Percentiles rank a stretch among this genome's conserved stretches.
Conservation (phyloP, 2,329 filamentous ascomycete genomes). For the Malbranchea zuffiana region DNA sequence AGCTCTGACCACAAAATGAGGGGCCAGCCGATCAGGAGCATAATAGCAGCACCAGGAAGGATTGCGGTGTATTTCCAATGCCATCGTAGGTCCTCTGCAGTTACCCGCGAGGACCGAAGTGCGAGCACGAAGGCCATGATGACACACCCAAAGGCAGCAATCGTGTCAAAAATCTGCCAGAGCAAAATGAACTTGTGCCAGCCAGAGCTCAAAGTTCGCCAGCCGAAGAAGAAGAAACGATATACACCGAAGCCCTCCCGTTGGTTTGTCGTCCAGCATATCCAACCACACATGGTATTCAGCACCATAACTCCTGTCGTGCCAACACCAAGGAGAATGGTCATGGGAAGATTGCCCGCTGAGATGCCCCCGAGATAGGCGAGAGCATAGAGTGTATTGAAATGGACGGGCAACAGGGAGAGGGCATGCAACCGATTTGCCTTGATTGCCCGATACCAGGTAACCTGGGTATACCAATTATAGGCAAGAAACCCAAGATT, state of each 20-base stretch:
- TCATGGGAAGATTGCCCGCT: slow-evolving; percentile 2
- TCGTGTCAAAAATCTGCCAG: slow-evolving; percentile 7
- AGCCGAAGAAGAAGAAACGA: slow-evolving; percentile 10
- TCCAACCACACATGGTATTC: slow-evolving; percentile 5
- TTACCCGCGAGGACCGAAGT: background rate
- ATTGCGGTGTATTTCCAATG: slow-evolving; percentile 3
- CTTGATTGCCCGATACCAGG: slow-evolving; percentile 4
- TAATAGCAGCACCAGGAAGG: background rate
- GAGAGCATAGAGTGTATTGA: slow-evolving; percentile 6
- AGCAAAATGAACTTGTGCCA: slow-evolving; percentile 8
- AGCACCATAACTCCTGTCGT: slow-evolving; percentile 6
- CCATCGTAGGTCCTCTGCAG: slow-evolving; percentile 1
- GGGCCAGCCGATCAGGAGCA: slow-evolving; percentile 2
- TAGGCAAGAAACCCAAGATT: slow-evolving; percentile 9
- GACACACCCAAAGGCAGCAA: slow-evolving; percentile 2
- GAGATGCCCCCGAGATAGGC: slow-evolving; percentile 7
- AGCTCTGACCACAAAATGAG: slow-evolving; percentile 6
- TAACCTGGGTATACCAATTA: slow-evolving; percentile 8
- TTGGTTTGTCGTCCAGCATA: slow-evolving; percentile 7
- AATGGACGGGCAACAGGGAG: slow-evolving; percentile 6
- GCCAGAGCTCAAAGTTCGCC: slow-evolving; percentile 5
- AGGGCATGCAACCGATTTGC: slow-evolving; percentile 8
- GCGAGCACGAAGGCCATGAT: background rate
- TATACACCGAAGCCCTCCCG: slow-evolving; percentile 8
- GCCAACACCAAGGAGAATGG: slow-evolving; percentile 2